These are phyloP conservation scores for Cynanchum wilfordii DNA, from an alignment of 257 asterid species.

Conservation along the genomic window DNA sequence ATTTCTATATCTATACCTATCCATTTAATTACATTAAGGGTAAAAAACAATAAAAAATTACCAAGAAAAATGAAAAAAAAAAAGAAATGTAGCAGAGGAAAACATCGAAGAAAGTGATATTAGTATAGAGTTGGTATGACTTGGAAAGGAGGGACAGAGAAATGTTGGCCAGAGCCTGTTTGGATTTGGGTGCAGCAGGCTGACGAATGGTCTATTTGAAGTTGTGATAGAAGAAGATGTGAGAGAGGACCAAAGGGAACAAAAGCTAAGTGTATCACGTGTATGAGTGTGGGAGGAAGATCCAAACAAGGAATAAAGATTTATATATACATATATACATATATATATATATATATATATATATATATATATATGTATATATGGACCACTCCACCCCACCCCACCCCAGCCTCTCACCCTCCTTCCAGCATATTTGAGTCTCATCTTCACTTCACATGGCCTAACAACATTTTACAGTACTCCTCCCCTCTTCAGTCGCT, in stretches of 20 bases:
- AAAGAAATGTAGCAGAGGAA: no score
- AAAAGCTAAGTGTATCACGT: slow-evolving; percentile 30
- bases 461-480: slow-evolving; percentile 21
- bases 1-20: no score
- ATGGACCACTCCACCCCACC: slow-evolving; percentile 19
- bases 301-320: slow-evolving; percentile 18
- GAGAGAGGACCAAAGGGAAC: slow-evolving; percentile 16
- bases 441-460: slow-evolving; percentile 30
- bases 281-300: slow-evolving; percentile 21
- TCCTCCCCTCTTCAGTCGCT: slow-evolving; percentile 43
- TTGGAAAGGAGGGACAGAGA: slow-evolving; percentile 7
- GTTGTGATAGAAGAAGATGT: slow-evolving; percentile 11
- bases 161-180: neutral
- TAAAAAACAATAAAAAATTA: no score
- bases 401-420: neutral
- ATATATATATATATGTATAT: no score
- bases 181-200: neutral
- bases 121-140: slow-evolving; percentile 2
- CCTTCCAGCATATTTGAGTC: neutral
- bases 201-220: slow-evolving; percentile 28
- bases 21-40: no score
- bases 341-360: no score
- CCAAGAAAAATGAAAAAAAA: neutral
- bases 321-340: no score
- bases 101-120: neutral